Conservation (phyloP, 2,329 filamentous ascomycete genomes). For the Fusarium camptoceras region DNA sequence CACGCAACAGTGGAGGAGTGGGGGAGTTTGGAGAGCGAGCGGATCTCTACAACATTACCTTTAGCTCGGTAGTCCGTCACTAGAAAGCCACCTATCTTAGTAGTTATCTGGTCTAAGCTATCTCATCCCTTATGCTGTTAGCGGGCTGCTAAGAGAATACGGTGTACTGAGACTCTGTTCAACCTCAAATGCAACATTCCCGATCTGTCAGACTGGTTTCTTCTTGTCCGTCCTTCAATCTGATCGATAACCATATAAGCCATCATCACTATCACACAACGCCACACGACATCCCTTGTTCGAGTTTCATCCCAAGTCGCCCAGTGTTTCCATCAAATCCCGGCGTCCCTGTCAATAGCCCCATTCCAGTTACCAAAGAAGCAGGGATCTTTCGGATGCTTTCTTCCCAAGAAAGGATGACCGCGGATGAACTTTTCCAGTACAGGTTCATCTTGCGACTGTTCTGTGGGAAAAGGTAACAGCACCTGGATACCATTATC, state of each 20-base stretch:
- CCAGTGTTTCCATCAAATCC: slow-evolving; percentile 23
- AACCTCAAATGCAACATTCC: slow-evolving; percentile 11
- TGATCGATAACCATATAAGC: slow-evolving; percentile 3
- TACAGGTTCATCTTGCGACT: slow-evolving; percentile 24
- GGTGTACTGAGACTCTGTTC: slow-evolving; percentile 2
- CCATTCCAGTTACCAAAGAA: slow-evolving; percentile 2
- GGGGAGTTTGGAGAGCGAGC: slow-evolving; percentile 19
- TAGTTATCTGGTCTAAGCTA: not conserved
- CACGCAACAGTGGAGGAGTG: slow-evolving; percentile 32
- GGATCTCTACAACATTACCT: slow-evolving; percentile 13
- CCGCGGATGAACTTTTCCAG: slow-evolving; percentile 33
- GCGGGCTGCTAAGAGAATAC: not conserved
- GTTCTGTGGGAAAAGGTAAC: not conserved
- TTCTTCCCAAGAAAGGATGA: slow-evolving; percentile 22
- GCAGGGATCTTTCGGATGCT: slow-evolving; percentile 32
- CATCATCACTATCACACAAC: slow-evolving; percentile 5
- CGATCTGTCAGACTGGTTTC: slow-evolving; percentile 22
- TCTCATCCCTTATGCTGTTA: not conserved
- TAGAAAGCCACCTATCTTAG: not conserved
- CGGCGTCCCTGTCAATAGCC: slow-evolving; percentile 5
- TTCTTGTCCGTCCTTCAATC: not conserved
- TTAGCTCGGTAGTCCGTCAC: not conserved
- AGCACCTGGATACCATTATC: slow-evolving; percentile 10
- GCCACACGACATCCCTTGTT: slow-evolving; percentile 7
- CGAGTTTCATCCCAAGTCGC: slow-evolving; percentile 39